Evolutionary conservation across 331 rosid species (phyloP).

Genomic region (Pyrus hybrid): DNA sequence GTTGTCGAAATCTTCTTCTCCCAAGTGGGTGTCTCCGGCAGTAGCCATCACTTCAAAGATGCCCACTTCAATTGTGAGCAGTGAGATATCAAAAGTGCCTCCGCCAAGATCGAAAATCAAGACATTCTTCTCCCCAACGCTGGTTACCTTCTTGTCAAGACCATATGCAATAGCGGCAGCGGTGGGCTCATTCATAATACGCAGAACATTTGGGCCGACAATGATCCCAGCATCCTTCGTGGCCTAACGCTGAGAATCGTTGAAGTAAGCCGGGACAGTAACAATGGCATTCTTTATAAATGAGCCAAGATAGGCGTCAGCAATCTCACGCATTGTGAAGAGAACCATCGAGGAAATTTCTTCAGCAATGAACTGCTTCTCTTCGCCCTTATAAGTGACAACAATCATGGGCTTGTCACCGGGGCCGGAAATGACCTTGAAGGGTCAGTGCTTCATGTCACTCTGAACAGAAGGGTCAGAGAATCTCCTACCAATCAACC

Average conservation of each 20-base stretch:
- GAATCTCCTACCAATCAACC: conserved; percentile 65
- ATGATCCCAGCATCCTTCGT: conserved; percentile 73
- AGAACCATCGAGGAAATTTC: conserved; percentile 74
- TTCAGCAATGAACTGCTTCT: conserved; percentile 61
- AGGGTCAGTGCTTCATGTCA: conserved; percentile 74
- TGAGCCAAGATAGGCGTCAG: conserved; percentile 62
- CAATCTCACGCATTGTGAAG: conserved; percentile 70
- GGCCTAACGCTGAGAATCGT: conserved; percentile 72
- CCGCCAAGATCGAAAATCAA: conserved; percentile 73
- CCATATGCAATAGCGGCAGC: conserved; percentile 78
- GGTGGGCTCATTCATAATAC: conserved; percentile 67
- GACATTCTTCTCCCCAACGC: conserved; percentile 66
- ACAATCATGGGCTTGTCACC: conserved; percentile 67
- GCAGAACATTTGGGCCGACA: conserved; percentile 58
- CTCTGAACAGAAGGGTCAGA: conserved; percentile 58
- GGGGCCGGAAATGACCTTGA: conserved; percentile 50
- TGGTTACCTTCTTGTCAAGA: conserved; percentile 64
- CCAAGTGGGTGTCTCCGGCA: conserved; percentile 75
- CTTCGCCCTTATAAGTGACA: conserved; percentile 61
- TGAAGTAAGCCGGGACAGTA: conserved; percentile 72
- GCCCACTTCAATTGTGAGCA: conserved; percentile 69
- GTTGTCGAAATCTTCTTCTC: conserved; percentile 73
- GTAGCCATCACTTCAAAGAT: conserved; percentile 68
- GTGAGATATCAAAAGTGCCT: conserved; percentile 69
- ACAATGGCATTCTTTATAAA: conserved; percentile 62